Base-by-base conservation (phyloP, 805 yeast genomes). In the Peterozyma toletana region DNA sequence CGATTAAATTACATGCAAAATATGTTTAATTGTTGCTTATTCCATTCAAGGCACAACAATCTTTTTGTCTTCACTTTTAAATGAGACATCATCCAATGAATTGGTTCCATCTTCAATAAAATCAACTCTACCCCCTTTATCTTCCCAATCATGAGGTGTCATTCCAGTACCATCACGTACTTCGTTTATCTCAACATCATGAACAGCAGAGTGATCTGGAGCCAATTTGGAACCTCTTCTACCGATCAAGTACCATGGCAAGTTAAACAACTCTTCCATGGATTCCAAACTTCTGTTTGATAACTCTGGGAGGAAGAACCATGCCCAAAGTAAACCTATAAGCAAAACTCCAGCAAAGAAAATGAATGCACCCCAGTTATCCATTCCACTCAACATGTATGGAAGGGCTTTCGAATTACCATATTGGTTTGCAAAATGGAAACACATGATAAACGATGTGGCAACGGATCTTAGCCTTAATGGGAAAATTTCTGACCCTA, bases 221-320 rank as follows among this genome's bases (percentile, higher is more conserved):
- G 77, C 71, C 48, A 76, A 62, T 49, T 63, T 59, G 30, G 71
- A 67, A 53, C 80, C 81, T 45, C 60, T 68, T 60, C 82, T 66
- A 38, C 83, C 83, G 50, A 77, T 64, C 42, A 73, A 50, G 55
- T 75, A 74, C 82, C 82, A 77, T 42, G 81, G 82, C 51, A 73
- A 63, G 53, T 57, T 63, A 63, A 75, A 75, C 37, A 74, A 54
- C 42, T 68, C 75, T 49, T 73, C 78, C 74, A 75, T 71, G 45
- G 67, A 58, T 54, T 75, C 80, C 59, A 75, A 66, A 30, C 73
- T 63, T 48, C 75, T 60, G n/a, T 77, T 77, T 10, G 70, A 48
- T 27, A 73, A 63, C 56, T 75, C 79, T 3, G 78, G 78, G 35
- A 75, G 50, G 53, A 69, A 71, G 63, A 70, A 68, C 70, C 71